Conservation (phyloP, 2,329 filamentous ascomycete species). For the Xylariales sp. region DNA sequence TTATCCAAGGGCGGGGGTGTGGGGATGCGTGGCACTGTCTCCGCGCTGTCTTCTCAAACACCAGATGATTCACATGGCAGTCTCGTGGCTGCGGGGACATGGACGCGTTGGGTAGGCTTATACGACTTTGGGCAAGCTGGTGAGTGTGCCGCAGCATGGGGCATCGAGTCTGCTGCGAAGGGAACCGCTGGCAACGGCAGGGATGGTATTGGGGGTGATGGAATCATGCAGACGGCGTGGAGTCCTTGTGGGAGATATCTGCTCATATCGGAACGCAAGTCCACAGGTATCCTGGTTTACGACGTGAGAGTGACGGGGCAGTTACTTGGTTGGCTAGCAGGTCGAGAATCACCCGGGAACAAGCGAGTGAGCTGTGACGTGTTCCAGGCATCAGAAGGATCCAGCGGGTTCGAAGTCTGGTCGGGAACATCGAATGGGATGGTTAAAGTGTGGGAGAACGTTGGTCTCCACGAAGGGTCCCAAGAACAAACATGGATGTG, state of each 20-base stretch:
- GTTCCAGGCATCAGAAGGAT: conserved; percentile 34
- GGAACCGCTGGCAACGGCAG: conserved; percentile 2
- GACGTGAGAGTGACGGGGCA: conserved; percentile 56
- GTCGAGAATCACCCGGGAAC: conserved; percentile 46
- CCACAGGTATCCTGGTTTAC: conserved; percentile 53
- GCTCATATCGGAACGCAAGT: conserved; percentile 56
- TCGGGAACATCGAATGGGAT: conserved; percentile 50
- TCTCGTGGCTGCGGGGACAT: conserved; percentile 58
- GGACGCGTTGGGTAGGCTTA: conserved; percentile 58
- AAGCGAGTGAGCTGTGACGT: conserved; percentile 54
- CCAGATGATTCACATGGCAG: conserved; percentile 24
- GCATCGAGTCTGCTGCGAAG: conserved; percentile 49
- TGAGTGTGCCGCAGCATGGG: conserved; percentile 54
- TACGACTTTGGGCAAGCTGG: conserved; percentile 56
- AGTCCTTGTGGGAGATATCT: conserved; percentile 61
- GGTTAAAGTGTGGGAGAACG: conserved; percentile 55
- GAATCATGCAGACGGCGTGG: conserved; percentile 58
- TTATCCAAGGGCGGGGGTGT: conserved; percentile 56
- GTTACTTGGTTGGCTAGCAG: conserved; percentile 50
- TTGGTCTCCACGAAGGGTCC: conserved; percentile 43
- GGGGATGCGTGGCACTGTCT: conserved; percentile 60
- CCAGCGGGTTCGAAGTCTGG: conserved; percentile 56
- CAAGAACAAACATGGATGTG: conserved; percentile 45
- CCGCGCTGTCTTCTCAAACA: conserved; percentile 47
- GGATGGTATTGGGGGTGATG: conserved; percentile 50